Conservation (phyloP, 306 rosid species). For the Chamaecrista fasciculata region DNA sequence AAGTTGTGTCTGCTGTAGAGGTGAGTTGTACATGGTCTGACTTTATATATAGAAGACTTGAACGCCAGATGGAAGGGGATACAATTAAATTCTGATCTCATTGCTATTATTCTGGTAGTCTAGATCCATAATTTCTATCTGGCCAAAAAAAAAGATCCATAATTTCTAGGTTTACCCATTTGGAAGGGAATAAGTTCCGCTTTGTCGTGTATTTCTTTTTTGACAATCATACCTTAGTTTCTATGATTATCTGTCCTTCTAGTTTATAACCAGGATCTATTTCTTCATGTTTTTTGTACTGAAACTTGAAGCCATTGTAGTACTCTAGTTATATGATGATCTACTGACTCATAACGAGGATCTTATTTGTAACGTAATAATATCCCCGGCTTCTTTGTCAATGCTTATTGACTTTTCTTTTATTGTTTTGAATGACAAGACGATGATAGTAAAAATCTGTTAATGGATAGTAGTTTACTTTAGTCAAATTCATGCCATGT, state of each 20-base stretch:
- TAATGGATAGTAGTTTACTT: neutral
- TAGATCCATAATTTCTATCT: constrained; percentile 29
- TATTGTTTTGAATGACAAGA: constrained; percentile 13
- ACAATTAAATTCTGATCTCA: constrained; percentile 41
- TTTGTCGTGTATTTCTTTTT: constrained; percentile 32
- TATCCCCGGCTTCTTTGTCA: too few relatives aligned
- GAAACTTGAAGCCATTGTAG: neutral
- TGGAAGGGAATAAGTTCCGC: constrained; percentile 31
- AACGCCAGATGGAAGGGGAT: constrained; percentile 35
- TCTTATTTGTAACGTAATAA: too few relatives aligned
- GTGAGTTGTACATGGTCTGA: constrained; percentile 62
- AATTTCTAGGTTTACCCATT: constrained; percentile 26
- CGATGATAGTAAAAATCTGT: neutral
- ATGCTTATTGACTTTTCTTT: constrained; percentile 4
- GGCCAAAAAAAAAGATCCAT: too few relatives aligned
- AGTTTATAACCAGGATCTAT: neutral
- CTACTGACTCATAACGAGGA: constrained; percentile 10
- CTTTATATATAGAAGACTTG: constrained; percentile 44
- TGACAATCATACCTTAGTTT: constrained; percentile 27
- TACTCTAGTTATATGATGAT: constrained; percentile 9
- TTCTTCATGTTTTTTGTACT: neutral
- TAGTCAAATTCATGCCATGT: neutral
- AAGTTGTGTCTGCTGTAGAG: constrained; percentile 46
- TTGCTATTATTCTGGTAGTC: constrained; percentile 34
- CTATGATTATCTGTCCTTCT: constrained; percentile 30